phyloP scores from a whole-genome alignment of 768 basidiomycete genomes.

The Calocera viscosa region DNA sequence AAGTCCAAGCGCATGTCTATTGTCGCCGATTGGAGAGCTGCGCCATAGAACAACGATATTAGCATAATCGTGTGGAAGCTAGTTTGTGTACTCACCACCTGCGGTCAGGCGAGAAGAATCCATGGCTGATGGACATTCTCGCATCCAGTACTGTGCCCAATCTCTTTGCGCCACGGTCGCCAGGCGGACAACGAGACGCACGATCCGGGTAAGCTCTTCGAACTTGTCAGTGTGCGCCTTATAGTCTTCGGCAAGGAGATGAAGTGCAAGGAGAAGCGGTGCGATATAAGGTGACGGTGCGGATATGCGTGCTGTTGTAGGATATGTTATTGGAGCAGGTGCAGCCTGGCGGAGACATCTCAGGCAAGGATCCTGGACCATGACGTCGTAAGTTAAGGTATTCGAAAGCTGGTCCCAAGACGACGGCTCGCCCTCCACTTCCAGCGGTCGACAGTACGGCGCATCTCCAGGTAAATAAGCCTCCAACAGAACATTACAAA shows the following conservation, averaged over 20 bases:
- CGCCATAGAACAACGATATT: not conserved
- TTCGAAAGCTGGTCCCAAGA: not conserved
- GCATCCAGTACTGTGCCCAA: conserved; percentile 90
- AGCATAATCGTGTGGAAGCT: not conserved
- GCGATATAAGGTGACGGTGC: conserved; percentile 30
- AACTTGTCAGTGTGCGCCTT: conserved; percentile 37
- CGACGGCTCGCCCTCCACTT: not conserved
- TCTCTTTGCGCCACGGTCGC: conserved; percentile 51
- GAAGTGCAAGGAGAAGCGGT: conserved; percentile 58
- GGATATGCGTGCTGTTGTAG: conserved; percentile 28
- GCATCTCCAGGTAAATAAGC: conserved; percentile 19
- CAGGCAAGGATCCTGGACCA: not conserved
- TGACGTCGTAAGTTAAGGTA: not conserved
- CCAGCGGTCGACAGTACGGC: not conserved
- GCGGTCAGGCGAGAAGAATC: conserved; percentile 18
- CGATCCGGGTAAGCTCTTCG: conserved; percentile 46
- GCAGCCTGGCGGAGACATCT: too few relatives aligned
- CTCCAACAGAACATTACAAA: conserved; percentile 40
- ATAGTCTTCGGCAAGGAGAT: conserved; percentile 52
- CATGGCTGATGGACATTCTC: conserved; percentile 53
- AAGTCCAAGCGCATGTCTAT: not conserved
- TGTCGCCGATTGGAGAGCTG: not conserved
- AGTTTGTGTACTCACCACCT: not conserved
- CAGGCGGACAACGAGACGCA: conserved; percentile 37
- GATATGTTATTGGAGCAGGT: not conserved